Conservation (phyloP, 805 yeast species). For the Kuraishia floccosa region DNA sequence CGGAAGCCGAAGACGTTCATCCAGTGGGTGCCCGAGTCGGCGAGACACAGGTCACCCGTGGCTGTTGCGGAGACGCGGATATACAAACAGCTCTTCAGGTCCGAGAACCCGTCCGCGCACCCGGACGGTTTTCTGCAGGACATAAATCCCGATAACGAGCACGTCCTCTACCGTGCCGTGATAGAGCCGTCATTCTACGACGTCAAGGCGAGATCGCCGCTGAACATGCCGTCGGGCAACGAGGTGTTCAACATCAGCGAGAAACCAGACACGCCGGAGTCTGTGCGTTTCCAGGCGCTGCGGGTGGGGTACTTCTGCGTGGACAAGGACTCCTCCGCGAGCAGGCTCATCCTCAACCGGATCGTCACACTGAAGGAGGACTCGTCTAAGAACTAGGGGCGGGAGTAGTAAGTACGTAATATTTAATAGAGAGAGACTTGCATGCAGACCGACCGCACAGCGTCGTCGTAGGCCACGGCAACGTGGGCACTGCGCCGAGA, state of each 20-base stretch:
- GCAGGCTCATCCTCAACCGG: constrained; percentile 67
- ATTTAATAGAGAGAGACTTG: too few relatives aligned
- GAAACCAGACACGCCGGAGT: constrained; percentile 50
- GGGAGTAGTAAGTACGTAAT: too few relatives aligned
- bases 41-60: constrained; percentile 51
- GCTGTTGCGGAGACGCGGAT: constrained; percentile 67
- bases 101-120: constrained; percentile 82
- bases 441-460: too few relatives aligned
- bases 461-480: too few relatives aligned
- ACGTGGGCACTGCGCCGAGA: too few relatives aligned
- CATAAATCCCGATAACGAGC: constrained; percentile 71
- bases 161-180: constrained; percentile 49
- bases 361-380: constrained; percentile 92
- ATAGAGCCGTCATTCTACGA: constrained; percentile 72
- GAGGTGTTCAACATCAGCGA: constrained; percentile 67
- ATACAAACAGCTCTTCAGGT: constrained; percentile 77
- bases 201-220: constrained; percentile 61
- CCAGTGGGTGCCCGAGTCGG: constrained; percentile 86
- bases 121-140: constrained; percentile 87
- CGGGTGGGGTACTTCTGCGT: constrained; percentile 93
- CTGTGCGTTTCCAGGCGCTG: constrained; percentile 96
- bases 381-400: constrained; percentile 30
- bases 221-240: constrained; percentile 50
- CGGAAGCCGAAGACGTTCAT: constrained; percentile 91
- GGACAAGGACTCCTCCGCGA: constrained; percentile 64